Evolutionary conservation across 192 early-diverging fungal species (phyloP).

Genomic region (Coemansia sp.): DNA sequence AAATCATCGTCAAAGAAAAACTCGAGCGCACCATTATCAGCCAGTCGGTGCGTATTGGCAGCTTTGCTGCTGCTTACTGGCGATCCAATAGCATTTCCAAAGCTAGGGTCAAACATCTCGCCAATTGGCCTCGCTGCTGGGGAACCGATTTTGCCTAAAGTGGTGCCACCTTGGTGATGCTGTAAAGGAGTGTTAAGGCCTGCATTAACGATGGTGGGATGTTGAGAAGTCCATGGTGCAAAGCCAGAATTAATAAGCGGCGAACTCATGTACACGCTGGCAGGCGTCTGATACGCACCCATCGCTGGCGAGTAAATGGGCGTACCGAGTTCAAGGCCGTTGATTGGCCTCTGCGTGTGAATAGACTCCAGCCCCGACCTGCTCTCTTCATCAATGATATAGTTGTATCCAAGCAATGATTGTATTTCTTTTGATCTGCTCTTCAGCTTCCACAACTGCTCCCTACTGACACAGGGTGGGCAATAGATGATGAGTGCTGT

Average conservation of each 20-base stretch:
- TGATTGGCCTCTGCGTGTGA: neutral
- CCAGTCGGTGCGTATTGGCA: neutral
- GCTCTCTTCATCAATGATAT: neutral
- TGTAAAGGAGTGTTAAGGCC: neutral
- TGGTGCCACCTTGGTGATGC: neutral
- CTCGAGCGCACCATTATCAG: neutral
- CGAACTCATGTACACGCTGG: neutral
- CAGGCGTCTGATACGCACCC: neutral
- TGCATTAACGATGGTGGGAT: neutral
- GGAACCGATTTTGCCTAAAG: neutral
- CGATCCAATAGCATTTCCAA: neutral
- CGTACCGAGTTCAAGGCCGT: neutral
- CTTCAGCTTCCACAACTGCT: neutral
- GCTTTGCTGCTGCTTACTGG: neutral
- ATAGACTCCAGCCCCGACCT: neutral
- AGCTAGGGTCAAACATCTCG: neutral
- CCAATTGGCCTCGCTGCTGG: neutral
- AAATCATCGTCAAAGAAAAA: neutral
- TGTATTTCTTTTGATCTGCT: slow-evolving; percentile 4
- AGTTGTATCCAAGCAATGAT: neutral
- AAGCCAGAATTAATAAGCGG: neutral
- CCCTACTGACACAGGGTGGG: neutral
- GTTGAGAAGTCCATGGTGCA: neutral
- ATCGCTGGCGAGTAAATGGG: neutral
- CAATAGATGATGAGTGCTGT: neutral